Evolutionary conservation across 768 basidiomycete species (phyloP), one percentile per base, ranked within the genome.

Genomic region (Amanita thiersii): DNA sequence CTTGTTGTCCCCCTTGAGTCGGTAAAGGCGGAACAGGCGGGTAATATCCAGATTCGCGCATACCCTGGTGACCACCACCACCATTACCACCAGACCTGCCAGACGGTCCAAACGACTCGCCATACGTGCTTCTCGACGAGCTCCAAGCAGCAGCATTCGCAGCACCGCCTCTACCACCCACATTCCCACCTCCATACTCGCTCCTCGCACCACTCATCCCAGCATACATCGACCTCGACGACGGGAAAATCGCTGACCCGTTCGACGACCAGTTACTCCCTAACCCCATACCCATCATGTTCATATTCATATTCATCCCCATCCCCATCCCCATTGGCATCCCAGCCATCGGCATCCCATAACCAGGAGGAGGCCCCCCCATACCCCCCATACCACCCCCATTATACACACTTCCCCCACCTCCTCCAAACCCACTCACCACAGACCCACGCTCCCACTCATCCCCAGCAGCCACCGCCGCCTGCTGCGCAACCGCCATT

Each of bases 401-500:
- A 2, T 72, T 70, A 51, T 71, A 74, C 36, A 71, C 68, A 47
- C 70, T 72, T 26, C 69, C 67, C 37, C 63, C 66, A 3, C 68
- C 63, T 24, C 62, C 62, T 11, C 65, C 64, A 47, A 62, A 65
- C 12, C 75, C 73, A 11, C 64, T 66, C 20, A 71, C 48, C 26
- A 65, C 74, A 40, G 85, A 87, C 5, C 77, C 73, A 24, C 88
- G 79, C 55, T 92, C 89, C 89, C 89, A 92, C 55, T 91, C 87
- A 23, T 91, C 89, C 14, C 74, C 86, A n/a, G 89, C 89, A 5
- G 80, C 77, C 5, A 79, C 82, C 74, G 90, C 82, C 3, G 89
- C 89, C 50, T 91, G 89, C 58, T 89, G 89, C 4, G 89, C 89
- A 31, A 92, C 83, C 2, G 89, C 84, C 68, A 85, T 77, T 59